Percentiles rank a stretch among this genome's conserved stretches.
phyloP scores from a whole-genome alignment of 164 flowering plant genomes.

The Tetracentron sinense region DNA sequence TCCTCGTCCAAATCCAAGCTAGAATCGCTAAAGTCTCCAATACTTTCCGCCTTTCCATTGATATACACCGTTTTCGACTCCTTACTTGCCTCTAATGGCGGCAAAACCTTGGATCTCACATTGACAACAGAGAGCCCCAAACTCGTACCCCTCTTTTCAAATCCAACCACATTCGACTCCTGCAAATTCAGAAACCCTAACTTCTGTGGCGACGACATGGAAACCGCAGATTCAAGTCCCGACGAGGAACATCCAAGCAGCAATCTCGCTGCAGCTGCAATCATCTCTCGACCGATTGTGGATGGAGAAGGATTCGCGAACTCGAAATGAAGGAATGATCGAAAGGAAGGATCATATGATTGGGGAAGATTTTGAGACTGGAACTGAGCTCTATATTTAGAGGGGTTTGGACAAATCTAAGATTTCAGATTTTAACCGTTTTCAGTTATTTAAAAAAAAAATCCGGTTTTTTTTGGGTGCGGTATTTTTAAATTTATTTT shows the following conservation, averaged over 20 bases:
- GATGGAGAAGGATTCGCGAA: too few relatives aligned
- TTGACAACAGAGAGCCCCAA: background rate
- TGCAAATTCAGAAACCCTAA: slow-evolving; percentile 16
- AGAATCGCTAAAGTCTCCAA: background rate
- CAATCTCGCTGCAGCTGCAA: background rate
- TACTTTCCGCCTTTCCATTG: slow-evolving; percentile 9
- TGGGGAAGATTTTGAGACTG: too few relatives aligned
- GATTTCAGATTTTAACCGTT: background rate
- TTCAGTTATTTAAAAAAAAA: background rate
- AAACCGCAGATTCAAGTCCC: slow-evolving; percentile 3
- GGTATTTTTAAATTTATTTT: background rate
- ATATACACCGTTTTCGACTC: slow-evolving; percentile 16
- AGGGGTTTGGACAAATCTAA: background rate
- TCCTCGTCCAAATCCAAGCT: background rate
- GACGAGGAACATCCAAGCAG: background rate
- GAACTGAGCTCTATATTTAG: too few relatives aligned
- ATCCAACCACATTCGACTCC: slow-evolving; percentile 3
- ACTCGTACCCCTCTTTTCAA: background rate
- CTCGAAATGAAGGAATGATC: too few relatives aligned
- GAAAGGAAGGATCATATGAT: too few relatives aligned
- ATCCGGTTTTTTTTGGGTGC: background rate
- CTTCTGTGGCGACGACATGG: background rate
- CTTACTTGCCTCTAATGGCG: slow-evolving; percentile 30
- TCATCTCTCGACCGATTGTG: slow-evolving; percentile 1
- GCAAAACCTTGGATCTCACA: slow-evolving; percentile 15